These are phyloP conservation scores for Suillus decipiens DNA, from an alignment of 768 basidiomycete genomes.

Conservation along the genomic window DNA sequence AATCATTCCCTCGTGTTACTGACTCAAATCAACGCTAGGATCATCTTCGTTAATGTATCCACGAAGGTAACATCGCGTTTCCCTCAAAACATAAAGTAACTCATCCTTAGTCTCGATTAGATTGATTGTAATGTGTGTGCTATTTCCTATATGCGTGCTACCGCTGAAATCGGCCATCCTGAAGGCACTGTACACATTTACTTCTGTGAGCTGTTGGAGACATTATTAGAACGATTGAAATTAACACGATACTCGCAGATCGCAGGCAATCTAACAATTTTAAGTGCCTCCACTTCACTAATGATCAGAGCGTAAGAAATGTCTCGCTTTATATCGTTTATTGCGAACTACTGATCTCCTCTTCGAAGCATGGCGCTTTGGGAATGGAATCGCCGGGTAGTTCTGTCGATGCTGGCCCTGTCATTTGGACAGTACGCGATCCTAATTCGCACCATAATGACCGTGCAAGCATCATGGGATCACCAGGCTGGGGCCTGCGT, in stretches of 20 bases:
- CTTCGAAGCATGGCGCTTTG: slow-evolving; percentile 64
- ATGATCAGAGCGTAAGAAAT: slow-evolving; percentile 63
- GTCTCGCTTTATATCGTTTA: slow-evolving; percentile 11
- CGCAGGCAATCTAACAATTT: slow-evolving; percentile 65
- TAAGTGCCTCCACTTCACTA: slow-evolving; percentile 66
- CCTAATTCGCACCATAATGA: slow-evolving; percentile 70
- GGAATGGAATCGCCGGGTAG: slow-evolving; percentile 56
- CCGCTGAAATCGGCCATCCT: slow-evolving; percentile 10
- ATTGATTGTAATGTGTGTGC: slow-evolving; percentile 60
- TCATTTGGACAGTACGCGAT: slow-evolving; percentile 67
- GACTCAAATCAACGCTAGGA: slow-evolving; percentile 37
- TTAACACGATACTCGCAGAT: slow-evolving; percentile 38
- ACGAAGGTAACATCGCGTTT: slow-evolving; percentile 38
- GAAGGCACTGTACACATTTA: slow-evolving; percentile 69
- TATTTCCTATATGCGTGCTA: neutral
- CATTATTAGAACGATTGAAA: neutral
- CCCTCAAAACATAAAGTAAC: slow-evolving; percentile 5
- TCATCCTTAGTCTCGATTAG: slow-evolving; percentile 26
- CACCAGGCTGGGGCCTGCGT: slow-evolving; percentile 42
- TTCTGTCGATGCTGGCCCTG: slow-evolving; percentile 51
- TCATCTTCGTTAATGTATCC: slow-evolving; percentile 56
- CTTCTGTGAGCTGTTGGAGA: slow-evolving; percentile 46
- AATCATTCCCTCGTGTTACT: neutral
- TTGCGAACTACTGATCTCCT: slow-evolving; percentile 21
- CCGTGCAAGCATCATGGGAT: slow-evolving; percentile 60